Percentiles rank a stretch among this genome's conserved stretches.
Evolutionary conservation across 768 basidiomycete species (phyloP).

Genomic region (Daedaleopsis sinensis): DNA sequence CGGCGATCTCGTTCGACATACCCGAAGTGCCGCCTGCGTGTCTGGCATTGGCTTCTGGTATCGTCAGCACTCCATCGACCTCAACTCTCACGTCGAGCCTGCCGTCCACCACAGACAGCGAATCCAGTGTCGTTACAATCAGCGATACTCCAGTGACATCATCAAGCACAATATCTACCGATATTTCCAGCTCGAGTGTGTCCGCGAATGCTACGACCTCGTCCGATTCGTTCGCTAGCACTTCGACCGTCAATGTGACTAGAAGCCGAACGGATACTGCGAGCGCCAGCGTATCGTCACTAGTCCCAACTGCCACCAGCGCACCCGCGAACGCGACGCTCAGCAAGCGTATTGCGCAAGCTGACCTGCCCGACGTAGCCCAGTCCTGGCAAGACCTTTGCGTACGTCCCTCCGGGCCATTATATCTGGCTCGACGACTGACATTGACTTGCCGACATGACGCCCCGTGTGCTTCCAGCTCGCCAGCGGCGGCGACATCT

Average conservation of each 20-base stretch:
- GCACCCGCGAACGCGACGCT: constrained; percentile 1
- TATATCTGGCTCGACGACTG: too few species aligned
- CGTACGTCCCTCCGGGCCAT: constrained; percentile 5
- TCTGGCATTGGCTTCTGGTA: constrained; percentile 10
- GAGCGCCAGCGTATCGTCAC: not conserved
- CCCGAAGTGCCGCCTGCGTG: constrained; percentile 18
- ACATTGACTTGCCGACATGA: too few species aligned
- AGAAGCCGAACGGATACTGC: constrained; percentile 1
- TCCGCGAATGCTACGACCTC: not conserved
- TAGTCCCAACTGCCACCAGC: not conserved
- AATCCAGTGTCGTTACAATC: not conserved
- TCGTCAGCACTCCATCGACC: not conserved
- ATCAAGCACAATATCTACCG: not conserved
- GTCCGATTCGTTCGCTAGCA: not conserved
- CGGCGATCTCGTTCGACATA: constrained; percentile 4
- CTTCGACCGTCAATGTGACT: not conserved
- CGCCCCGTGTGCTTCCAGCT: constrained; percentile 10
- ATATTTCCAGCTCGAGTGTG: not conserved
- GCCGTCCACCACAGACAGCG: not conserved
- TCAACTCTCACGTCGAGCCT: not conserved
- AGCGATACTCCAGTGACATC: not conserved
- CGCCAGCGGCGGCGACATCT: constrained; percentile 44
- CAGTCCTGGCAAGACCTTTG: constrained; percentile 50
- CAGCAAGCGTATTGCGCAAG: constrained; percentile 33
- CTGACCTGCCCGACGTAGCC: constrained; percentile 41